Conservation (phyloP, 202 grass and related monocot species). For the Setaria viridis region DNA sequence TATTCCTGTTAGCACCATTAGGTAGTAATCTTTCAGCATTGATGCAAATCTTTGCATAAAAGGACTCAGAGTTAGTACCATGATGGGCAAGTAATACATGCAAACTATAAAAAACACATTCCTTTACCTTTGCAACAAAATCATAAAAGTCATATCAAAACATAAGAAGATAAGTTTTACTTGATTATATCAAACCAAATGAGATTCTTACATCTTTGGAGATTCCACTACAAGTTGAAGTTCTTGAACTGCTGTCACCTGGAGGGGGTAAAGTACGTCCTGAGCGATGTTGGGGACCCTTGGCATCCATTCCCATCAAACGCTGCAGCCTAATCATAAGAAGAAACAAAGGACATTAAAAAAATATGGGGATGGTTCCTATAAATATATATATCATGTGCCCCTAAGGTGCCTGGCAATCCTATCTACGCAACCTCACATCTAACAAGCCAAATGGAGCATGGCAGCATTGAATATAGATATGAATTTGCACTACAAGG, state of each 20-base stretch:
- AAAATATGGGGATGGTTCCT: background rate
- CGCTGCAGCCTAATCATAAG: conserved; percentile 55
- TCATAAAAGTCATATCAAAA: background rate
- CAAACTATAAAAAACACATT: conserved; percentile 1
- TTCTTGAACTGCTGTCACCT: conserved; percentile 43
- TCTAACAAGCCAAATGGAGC: conserved; percentile 7
- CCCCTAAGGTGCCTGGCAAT: background rate
- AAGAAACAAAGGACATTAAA: conserved; percentile 31
- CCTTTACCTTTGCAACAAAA: conserved; percentile 1
- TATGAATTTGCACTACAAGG: background rate
- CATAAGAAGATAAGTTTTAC: conserved; percentile 17
- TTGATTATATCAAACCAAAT: conserved; percentile 12
- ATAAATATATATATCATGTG: background rate
- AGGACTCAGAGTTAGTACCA: conserved; percentile 37
- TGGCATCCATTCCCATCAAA: conserved; percentile 54
- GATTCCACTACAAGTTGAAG: conserved; percentile 31
- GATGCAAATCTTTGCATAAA: conserved; percentile 47
- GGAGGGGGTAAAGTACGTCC: conserved; percentile 68
- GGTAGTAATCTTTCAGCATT: conserved; percentile 36
- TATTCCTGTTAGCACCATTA: conserved; percentile 46
- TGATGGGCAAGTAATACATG: conserved; percentile 27
- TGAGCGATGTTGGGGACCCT: conserved; percentile 44
- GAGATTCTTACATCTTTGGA: conserved; percentile 58
- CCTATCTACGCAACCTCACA: background rate
- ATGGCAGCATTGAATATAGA: background rate